Evolutionary conservation across 2,329 filamentous ascomycete genomes (phyloP), one percentile per base, ranked within the genome.

Genomic region (Trichoderma pleuroti): DNA sequence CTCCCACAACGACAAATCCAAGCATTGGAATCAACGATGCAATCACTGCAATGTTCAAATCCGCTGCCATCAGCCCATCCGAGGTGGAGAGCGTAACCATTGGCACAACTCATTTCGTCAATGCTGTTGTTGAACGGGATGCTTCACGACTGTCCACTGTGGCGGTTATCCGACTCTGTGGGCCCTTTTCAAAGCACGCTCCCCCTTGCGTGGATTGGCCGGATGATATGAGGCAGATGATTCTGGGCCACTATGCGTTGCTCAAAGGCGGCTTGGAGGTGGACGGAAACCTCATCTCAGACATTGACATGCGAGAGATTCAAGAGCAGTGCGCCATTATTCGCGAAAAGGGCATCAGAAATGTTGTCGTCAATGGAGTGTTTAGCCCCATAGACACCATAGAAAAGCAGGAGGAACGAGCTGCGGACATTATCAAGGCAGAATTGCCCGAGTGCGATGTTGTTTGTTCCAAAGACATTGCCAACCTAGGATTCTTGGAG

Each of bases 41-140:
- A 49, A 83, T 87, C 69, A 78, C 76, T 7, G 76, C 78, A 28
- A 84, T 86, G 80, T 81, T 87, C 71, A 63, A 77, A 16, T 74
- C 77, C 1, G 76, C 79, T 16, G 66, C 72, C 7, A 76, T 83
- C 39, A 71, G 75, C 52, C 79, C 82, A 0, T 74, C 76, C 0
- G 76, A 82, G 7, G 79, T 87, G 21, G 81, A 83, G 16, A 84
- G 83, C 71, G 82, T 87, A 16, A 85, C 84, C 3, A 86, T 87
- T 72, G 86, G 86, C 66, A 86, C 84, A 1, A 88, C 87, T 0
- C 86, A 89, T 71, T 89, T 89, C 73, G 82, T 89, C 74, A 89
- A 89, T 72, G 86, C 86, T 10, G 84, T 89, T 3, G 80, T 89
- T 1, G 86, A 88, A 75, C 80, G 84, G 56, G 86, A 89, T 72